Percentiles rank a stretch among this genome's conserved stretches.
Evolutionary conservation across 345 rosid species (phyloP).

Genomic region (Eucalyptus dawsonii): DNA sequence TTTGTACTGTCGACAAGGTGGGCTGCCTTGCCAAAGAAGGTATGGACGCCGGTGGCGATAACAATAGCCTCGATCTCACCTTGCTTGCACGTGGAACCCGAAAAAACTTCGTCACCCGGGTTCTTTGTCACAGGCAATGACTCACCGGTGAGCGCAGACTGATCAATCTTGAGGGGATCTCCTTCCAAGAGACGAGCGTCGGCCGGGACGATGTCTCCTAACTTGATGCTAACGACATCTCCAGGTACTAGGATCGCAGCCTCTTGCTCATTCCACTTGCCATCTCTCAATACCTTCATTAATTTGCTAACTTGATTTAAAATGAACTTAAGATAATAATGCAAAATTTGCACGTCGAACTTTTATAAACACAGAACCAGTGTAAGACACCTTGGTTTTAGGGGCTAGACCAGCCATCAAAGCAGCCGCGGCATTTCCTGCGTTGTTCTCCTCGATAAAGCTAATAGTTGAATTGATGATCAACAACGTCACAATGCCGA

Average conservation of each 20-base stretch:
- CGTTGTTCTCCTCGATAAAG: slow-evolving; percentile 41
- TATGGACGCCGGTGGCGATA: slow-evolving; percentile 44
- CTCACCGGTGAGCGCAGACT: slow-evolving; percentile 39
- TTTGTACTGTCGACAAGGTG: slow-evolving; percentile 43
- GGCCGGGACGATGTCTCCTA: slow-evolving; percentile 36
- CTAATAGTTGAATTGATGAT: slow-evolving; percentile 39
- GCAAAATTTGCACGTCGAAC: not conserved
- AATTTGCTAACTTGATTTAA: not conserved
- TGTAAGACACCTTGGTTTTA: slow-evolving; percentile 13
- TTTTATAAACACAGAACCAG: not conserved
- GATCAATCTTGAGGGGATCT: slow-evolving; percentile 39
- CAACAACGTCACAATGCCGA: slow-evolving; percentile 24
- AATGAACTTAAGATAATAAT: not conserved
- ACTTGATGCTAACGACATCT: slow-evolving; percentile 31
- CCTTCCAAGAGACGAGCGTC: slow-evolving; percentile 43
- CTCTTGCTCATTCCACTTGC: slow-evolving; percentile 34
- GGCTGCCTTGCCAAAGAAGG: slow-evolving; percentile 49
- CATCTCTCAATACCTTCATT: slow-evolving; percentile 28
- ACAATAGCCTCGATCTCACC: slow-evolving; percentile 44
- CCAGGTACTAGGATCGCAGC: slow-evolving; percentile 34
- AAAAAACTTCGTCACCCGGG: slow-evolving; percentile 24
- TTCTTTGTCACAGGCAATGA: slow-evolving; percentile 33
- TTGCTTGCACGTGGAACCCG: slow-evolving; percentile 47
- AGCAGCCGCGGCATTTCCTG: slow-evolving; percentile 42
- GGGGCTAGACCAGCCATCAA: slow-evolving; percentile 42